These are phyloP conservation scores for Ceratocystis alfenasii DNA, from an alignment of 2,329 filamentous ascomycete species.

Conservation along the genomic window DNA sequence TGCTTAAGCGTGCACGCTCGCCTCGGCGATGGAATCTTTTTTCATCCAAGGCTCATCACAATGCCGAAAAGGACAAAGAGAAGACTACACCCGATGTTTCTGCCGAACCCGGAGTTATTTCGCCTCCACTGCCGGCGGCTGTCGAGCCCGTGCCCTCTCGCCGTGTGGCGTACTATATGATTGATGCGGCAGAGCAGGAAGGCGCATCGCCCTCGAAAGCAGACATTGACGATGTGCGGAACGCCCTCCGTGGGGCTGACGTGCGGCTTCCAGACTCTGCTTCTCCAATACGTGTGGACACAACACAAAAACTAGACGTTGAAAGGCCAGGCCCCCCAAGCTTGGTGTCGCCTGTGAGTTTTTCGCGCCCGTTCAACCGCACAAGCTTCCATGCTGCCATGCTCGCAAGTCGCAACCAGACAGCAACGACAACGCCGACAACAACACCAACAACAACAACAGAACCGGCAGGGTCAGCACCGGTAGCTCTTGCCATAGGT, in stretches of 20 bases:
- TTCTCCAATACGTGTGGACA: background rate
- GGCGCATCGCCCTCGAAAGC: background rate
- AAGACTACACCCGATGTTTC: background rate
- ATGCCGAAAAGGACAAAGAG: conserved; percentile 27
- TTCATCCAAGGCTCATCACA: conserved; percentile 37
- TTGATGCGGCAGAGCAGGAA: conserved; percentile 47
- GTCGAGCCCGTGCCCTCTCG: conserved; percentile 39
- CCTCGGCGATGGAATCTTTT: conserved; percentile 55
- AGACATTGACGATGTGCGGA: conserved; percentile 15
- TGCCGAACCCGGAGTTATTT: conserved; percentile 25
- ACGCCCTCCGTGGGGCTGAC: conserved; percentile 12
- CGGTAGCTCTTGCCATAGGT: background rate
- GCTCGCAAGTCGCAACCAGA: conserved; percentile 19
- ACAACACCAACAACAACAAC: conserved; percentile 6
- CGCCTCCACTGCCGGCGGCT: conserved; percentile 35
- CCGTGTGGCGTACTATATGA: conserved; percentile 47
- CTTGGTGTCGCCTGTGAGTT: conserved; percentile 59
- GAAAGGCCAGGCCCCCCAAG: background rate
- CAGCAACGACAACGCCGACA: conserved; percentile 20
- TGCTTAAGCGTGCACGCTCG: conserved; percentile 43
- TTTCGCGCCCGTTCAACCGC: conserved; percentile 68
- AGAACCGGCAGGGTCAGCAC: background rate
- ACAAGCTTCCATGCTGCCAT: conserved; percentile 35
- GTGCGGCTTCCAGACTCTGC: conserved; percentile 37
- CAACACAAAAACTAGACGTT: background rate